Percentiles rank a stretch among this genome's conserved stretches.
Evolutionary conservation across 2,329 filamentous ascomycete species (phyloP).

Genomic region (Arthrobotrys entomopaga): DNA sequence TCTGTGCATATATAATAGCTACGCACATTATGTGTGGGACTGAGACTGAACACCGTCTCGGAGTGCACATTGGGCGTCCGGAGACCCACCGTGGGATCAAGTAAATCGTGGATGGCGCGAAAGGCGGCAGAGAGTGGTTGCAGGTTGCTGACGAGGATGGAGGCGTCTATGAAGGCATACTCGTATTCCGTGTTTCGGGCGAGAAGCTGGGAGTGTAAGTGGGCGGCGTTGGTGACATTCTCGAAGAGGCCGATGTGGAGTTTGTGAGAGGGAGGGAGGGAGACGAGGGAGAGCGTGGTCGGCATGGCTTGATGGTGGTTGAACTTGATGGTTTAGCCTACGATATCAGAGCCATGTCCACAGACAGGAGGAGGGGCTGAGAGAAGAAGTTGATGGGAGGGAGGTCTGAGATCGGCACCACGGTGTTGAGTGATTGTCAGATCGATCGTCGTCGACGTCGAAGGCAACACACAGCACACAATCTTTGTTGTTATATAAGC

Average conservation of each 20-base stretch:
- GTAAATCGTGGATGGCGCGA: conserved; percentile 75
- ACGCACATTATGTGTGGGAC: conserved; percentile 80
- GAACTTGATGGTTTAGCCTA: neutral
- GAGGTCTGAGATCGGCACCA: neutral
- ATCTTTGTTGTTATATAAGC: conserved; percentile 10
- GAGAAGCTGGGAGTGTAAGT: conserved; percentile 84
- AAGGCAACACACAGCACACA: conserved; percentile 2
- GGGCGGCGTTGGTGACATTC: conserved; percentile 78
- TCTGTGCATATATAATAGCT: conserved; percentile 56
- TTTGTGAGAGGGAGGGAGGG: conserved; percentile 74
- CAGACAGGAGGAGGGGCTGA: neutral
- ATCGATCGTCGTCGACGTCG: conserved; percentile 13
- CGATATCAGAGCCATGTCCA: neutral
- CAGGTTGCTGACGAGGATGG: conserved; percentile 69
- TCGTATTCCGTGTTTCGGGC: conserved; percentile 84
- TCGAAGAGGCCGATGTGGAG: conserved; percentile 80
- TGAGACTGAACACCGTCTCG: conserved; percentile 83
- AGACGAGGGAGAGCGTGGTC: conserved; percentile 77
- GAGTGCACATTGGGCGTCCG: conserved; percentile 88
- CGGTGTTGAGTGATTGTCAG: neutral
- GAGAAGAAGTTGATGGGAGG: conserved; percentile 5
- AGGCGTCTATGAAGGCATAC: conserved; percentile 92
- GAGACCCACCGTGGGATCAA: conserved; percentile 66
- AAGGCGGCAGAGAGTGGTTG: conserved; percentile 76
- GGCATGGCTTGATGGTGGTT: conserved; percentile 64